Percentiles rank a stretch among this genome's conserved stretches.
Conservation (phyloP, 805 yeast genomes). For the Wickerhamiella slavikovae region DNA sequence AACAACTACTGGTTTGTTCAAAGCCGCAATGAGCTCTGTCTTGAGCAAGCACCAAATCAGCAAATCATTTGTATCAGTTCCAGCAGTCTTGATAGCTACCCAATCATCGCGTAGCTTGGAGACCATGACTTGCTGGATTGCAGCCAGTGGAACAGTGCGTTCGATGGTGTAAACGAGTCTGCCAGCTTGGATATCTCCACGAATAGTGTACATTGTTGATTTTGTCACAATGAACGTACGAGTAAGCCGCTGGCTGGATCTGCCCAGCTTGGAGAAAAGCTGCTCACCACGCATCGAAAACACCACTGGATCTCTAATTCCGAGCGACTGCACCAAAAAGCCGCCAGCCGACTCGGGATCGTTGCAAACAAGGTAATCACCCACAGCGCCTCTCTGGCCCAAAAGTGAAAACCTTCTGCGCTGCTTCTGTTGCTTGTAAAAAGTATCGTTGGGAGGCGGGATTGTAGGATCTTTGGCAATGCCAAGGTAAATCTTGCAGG, state of each 20-base stretch:
- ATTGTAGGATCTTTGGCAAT: slow-evolving; percentile 67
- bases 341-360: slow-evolving; percentile 58
- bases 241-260: slow-evolving; percentile 65
- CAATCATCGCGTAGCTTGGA: slow-evolving; percentile 80
- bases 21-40: slow-evolving; percentile 56
- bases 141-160: slow-evolving; percentile 34
- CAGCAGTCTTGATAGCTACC: slow-evolving; percentile 48
- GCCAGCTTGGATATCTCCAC: slow-evolving; percentile 47
- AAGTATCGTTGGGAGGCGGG: slow-evolving; percentile 11
- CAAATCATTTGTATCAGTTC: slow-evolving; percentile 44
- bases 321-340: slow-evolving; percentile 46
- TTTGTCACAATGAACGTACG: slow-evolving; percentile 54
- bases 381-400: slow-evolving; percentile 77
- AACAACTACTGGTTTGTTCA: slow-evolving; percentile 28
- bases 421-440: slow-evolving; percentile 54
- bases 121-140: slow-evolving; percentile 42
- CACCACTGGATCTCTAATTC: slow-evolving; percentile 45
- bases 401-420: slow-evolving; percentile 73
- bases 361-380: slow-evolving; percentile 84
- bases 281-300: slow-evolving; percentile 73
- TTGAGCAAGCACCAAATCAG: slow-evolving; percentile 66
- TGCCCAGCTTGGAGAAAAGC: slow-evolving; percentile 69
- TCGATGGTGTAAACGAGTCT: slow-evolving; percentile 43
- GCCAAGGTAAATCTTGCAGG: slow-evolving; percentile 63
- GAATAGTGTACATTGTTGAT: slow-evolving; percentile 42